Conservation (phyloP, 1,139 yeast species). For the Sugiyamaella castrensis region DNA sequence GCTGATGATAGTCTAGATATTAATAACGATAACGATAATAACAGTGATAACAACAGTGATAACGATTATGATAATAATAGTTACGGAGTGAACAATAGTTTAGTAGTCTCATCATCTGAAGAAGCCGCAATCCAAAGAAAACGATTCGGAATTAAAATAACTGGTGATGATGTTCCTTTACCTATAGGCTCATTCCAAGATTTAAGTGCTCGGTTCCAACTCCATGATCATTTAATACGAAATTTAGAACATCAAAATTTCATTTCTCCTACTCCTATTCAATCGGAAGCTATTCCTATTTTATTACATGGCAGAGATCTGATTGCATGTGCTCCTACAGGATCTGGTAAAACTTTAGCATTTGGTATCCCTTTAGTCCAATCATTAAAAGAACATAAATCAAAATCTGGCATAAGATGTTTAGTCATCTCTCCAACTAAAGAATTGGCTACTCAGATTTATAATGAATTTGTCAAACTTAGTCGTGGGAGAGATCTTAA, state of each 20-base stretch:
- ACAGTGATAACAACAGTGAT: conserved; percentile 27
- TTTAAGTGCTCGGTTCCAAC: conserved; percentile 60
- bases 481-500: conserved; percentile 51
- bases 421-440: conserved; percentile 89
- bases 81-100: conserved; percentile 36
- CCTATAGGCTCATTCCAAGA: conserved; percentile 91
- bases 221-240: conserved; percentile 59
- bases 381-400: conserved; percentile 32
- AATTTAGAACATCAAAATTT: conserved; percentile 71
- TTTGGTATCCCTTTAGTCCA: conserved; percentile 81
- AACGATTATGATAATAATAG: conserved; percentile 29
- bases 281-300: conserved; percentile 78
- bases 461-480: conserved; percentile 61
- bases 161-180: conserved; percentile 76
- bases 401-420: conserved; percentile 56
- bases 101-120: conserved; percentile 49
- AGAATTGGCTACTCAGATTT: conserved; percentile 85
- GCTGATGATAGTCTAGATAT: neutral
- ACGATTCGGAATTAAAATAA: conserved; percentile 56
- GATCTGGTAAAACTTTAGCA: conserved; percentile 90
- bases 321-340: conserved; percentile 90
- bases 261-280: conserved; percentile 87
- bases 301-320: conserved; percentile 64
- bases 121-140: conserved; percentile 60
- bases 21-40: conserved; percentile 22